Evolutionary conservation across 192 early-diverging fungal species (phyloP).

Genomic region (Umbelopsis vinacea): DNA sequence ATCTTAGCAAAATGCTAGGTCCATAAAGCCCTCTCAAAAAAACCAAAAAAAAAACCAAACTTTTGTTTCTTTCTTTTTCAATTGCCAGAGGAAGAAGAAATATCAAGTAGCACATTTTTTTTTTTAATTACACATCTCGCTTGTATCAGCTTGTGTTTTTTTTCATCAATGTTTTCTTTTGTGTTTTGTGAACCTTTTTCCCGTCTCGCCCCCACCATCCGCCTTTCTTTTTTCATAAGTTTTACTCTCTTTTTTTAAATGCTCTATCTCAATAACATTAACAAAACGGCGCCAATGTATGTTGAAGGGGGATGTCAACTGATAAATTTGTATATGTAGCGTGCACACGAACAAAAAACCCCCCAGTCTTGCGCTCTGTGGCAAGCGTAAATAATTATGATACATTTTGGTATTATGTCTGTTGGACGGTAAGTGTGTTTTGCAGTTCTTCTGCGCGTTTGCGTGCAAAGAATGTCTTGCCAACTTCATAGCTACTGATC

Average conservation of each 20-base stretch:
- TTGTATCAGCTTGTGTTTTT: constrained; percentile 15
- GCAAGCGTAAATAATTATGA: not conserved
- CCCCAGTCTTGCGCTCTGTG: not conserved
- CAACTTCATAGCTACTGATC: constrained; percentile 88
- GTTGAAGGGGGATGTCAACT: not conserved
- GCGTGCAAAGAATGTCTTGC: constrained; percentile 52
- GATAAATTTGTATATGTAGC: too few relatives aligned
- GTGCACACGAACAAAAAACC: too few relatives aligned
- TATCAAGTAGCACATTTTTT: not conserved
- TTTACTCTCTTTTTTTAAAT: constrained; percentile 17
- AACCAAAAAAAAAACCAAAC: not conserved
- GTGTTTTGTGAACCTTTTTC: not conserved
- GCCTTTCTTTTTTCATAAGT: not conserved
- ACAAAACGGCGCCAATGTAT: not conserved
- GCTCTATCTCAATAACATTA: constrained; percentile 19
- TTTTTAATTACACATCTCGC: not conserved
- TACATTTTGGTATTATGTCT: not conserved
- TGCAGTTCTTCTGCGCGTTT: not conserved
- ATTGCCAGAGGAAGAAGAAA: not conserved
- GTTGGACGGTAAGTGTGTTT: not conserved
- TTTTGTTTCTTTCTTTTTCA: not conserved
- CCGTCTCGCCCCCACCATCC: too few relatives aligned
- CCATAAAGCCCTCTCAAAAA: not conserved
- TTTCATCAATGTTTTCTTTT: constrained; percentile 1
- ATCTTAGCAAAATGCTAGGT: not conserved